These are phyloP conservation scores for Cicer bijugum DNA, from an alignment of 306 rosid genomes.

Conservation along the genomic window DNA sequence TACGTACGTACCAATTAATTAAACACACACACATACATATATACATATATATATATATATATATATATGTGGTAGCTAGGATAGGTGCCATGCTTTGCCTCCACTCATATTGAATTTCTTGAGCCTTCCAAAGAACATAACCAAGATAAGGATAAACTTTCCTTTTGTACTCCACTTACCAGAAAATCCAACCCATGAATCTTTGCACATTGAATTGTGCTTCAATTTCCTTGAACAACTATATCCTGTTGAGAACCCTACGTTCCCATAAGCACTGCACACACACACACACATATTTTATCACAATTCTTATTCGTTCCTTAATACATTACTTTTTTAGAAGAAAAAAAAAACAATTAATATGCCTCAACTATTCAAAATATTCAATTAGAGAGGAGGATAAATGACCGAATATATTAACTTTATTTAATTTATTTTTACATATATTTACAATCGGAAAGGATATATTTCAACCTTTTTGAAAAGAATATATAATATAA, in stretches of 20 bases:
- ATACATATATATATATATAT: background rate
- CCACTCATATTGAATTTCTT: slow-evolving; percentile 60
- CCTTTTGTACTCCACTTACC: slow-evolving; percentile 65
- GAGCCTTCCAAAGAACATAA: slow-evolving; percentile 78
- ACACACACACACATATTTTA: no score
- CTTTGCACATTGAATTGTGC: slow-evolving; percentile 41
- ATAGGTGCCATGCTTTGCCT: slow-evolving; percentile 60
- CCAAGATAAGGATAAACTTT: slow-evolving; percentile 55
- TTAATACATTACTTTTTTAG: background rate
- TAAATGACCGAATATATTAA: no score
- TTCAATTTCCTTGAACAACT: slow-evolving; percentile 59
- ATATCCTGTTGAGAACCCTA: slow-evolving; percentile 71
- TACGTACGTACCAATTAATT: no score
- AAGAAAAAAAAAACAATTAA: no score
- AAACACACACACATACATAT: no score
- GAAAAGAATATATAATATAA: no score
- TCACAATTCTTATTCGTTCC: background rate
- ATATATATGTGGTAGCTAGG: background rate
- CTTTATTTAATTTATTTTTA: no score
- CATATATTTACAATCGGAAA: no score
- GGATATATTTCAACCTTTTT: no score
- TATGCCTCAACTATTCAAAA: no score
- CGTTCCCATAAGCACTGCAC: slow-evolving; percentile 83
- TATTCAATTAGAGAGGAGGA: no score
- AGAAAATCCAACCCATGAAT: slow-evolving; percentile 56